Percentiles rank a stretch among this genome's conserved stretches.
Conservation (phyloP, 192 early-diverging fungal species). For the Phlyctochytrium arcticum region DNA sequence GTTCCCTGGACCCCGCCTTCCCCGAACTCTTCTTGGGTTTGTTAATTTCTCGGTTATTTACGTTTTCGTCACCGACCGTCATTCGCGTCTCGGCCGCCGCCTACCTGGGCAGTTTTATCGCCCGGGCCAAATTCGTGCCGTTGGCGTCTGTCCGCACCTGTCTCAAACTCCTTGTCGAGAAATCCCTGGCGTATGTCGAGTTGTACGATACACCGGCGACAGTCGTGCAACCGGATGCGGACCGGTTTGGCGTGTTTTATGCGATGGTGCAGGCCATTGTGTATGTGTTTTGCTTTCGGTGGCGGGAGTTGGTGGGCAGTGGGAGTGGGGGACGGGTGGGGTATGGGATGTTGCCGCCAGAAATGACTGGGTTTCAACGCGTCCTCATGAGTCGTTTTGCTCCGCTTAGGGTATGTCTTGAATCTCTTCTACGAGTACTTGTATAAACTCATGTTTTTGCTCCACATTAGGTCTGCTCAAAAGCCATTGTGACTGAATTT, state of each 20-base stretch:
- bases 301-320: slow-evolving; percentile 67
- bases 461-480: slow-evolving; percentile 57
- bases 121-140: slow-evolving; percentile 79
- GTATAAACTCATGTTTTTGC: background rate
- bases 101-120: slow-evolving; percentile 84
- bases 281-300: slow-evolving; percentile 94
- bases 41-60: slow-evolving; percentile 57
- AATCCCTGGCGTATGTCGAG: slow-evolving; percentile 67
- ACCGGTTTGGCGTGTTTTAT: slow-evolving; percentile 79
- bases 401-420: slow-evolving; percentile 63
- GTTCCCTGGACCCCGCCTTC: slow-evolving; percentile 61
- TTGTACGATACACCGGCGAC: too few relatives aligned
- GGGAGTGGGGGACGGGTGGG: slow-evolving; percentile 4
- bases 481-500: slow-evolving; percentile 82
- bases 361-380: slow-evolving; percentile 62
- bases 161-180: slow-evolving; percentile 64
- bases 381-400: slow-evolving; percentile 72
- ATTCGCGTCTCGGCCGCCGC: slow-evolving; percentile 73
- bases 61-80: slow-evolving; percentile 57
- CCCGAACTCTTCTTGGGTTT: slow-evolving; percentile 77
- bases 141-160: slow-evolving; percentile 56
- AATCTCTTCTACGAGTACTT: background rate
- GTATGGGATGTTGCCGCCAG: slow-evolving; percentile 39
- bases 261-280: slow-evolving; percentile 80
- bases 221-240: slow-evolving; percentile 54